These are phyloP conservation scores for Uronychia binucleata DNA, from an alignment of 73 alveolate genomes.

Conservation along the genomic window DNA sequence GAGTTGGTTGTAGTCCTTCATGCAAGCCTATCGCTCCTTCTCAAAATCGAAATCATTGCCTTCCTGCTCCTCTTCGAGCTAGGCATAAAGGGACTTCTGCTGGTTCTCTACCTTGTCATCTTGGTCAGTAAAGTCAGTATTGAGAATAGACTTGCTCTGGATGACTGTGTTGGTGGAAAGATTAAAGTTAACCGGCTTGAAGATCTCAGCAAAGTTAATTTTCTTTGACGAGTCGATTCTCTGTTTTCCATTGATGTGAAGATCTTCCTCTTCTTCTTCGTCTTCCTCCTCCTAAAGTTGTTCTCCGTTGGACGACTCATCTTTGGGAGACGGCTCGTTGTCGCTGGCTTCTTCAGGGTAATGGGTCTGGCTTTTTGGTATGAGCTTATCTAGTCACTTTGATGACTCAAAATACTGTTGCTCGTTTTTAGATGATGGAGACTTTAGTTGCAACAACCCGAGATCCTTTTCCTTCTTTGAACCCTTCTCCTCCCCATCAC, in stretches of 20 bases:
- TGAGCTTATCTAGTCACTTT: background rate
- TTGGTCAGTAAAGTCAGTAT: background rate
- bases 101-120: background rate
- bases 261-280: background rate
- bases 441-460: background rate
- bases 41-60: background rate
- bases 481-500: background rate
- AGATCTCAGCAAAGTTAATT: background rate
- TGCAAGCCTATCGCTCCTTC: background rate
- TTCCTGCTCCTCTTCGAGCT: background rate
- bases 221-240: too few relatives aligned
- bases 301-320: background rate
- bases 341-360: too few relatives aligned
- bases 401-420: background rate
- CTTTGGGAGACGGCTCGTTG: too few relatives aligned
- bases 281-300: background rate
- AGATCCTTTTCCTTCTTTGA: background rate
- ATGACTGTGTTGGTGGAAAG: background rate
- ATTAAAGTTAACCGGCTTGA: background rate
- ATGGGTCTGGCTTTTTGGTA: background rate
- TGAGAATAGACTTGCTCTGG: too few relatives aligned
- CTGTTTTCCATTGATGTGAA: background rate
- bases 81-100: background rate
- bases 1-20: background rate
- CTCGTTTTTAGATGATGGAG: background rate